Conservation (phyloP, 73 alveolate species). For the Stentor coeruleus region DNA sequence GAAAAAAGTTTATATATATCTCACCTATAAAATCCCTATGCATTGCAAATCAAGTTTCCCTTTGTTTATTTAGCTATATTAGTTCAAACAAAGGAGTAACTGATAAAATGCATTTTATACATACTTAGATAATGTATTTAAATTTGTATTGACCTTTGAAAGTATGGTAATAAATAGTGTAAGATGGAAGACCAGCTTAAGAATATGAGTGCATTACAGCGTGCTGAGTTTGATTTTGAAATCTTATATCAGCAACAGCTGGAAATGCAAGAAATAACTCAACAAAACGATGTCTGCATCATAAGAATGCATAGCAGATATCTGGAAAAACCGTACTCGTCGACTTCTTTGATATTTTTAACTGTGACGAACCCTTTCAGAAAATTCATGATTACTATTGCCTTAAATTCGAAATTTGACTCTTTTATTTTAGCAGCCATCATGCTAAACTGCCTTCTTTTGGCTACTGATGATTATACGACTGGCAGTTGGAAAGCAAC, state of each 20-base stretch:
- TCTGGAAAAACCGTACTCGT: neutral
- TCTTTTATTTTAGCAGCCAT: slow-evolving; percentile 43
- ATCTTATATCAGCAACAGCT: neutral
- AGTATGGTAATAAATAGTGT: too few species aligned
- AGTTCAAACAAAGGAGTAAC: too few species aligned
- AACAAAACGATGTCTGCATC: neutral
- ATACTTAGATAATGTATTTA: too few species aligned
- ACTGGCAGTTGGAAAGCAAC: neutral
- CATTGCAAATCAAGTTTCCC: too few species aligned
- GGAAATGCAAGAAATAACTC: neutral
- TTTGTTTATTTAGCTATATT: too few species aligned
- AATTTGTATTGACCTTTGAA: too few species aligned
- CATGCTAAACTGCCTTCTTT: slow-evolving; percentile 37
- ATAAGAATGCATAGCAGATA: neutral
- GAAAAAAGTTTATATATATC: too few species aligned
- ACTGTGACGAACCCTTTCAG: slow-evolving; percentile 9
- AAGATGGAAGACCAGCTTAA: too few species aligned
- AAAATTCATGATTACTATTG: slow-evolving; percentile 16
- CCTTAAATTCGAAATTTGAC: slow-evolving; percentile 48
- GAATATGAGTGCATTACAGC: neutral
- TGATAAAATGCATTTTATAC: too few species aligned
- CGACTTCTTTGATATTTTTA: neutral
- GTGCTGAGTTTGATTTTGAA: neutral
- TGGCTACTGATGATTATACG: slow-evolving; percentile 39
- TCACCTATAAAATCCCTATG: too few species aligned